Conservation (phyloP, 768 basidiomycete genomes). For the Boletus pseudo-olivaceus region DNA sequence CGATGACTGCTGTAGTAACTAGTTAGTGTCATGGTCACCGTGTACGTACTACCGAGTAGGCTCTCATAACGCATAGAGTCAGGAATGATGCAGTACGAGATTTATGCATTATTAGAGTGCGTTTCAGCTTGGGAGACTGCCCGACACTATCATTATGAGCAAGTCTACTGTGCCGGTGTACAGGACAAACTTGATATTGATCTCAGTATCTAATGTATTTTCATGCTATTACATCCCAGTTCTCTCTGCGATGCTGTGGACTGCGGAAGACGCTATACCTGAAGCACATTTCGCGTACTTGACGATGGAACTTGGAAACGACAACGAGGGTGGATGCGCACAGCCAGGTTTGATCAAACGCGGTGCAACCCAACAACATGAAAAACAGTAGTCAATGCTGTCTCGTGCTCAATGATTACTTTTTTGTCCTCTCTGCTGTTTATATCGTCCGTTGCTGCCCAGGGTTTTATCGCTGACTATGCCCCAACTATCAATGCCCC, state of each 20-base stretch:
- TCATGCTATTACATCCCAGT: background rate
- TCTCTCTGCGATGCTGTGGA: background rate
- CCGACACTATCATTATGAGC: background rate
- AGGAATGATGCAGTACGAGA: background rate
- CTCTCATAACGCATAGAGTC: background rate
- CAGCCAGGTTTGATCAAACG: slow-evolving; percentile 14
- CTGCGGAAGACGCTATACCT: too few species aligned
- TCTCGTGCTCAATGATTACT: slow-evolving; percentile 5
- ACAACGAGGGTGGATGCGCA: background rate
- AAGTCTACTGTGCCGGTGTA: background rate
- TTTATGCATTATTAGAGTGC: background rate
- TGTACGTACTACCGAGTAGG: background rate
- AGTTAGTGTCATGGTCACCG: background rate
- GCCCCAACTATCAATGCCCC: slow-evolving; percentile 47
- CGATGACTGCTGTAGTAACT: too few species aligned
- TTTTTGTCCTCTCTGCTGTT: background rate
- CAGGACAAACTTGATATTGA: background rate
- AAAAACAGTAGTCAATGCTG: slow-evolving; percentile 3
- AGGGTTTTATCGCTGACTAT: slow-evolving; percentile 41
- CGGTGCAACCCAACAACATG: slow-evolving; percentile 2
- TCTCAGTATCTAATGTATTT: background rate
- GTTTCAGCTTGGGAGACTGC: too few species aligned
- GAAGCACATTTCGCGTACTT: background rate
- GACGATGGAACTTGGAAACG: background rate
- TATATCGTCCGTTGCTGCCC: background rate